These are phyloP conservation scores for Cunninghamia lanceolata DNA, from an alignment of 75 land plant species.

Conservation along the genomic window DNA sequence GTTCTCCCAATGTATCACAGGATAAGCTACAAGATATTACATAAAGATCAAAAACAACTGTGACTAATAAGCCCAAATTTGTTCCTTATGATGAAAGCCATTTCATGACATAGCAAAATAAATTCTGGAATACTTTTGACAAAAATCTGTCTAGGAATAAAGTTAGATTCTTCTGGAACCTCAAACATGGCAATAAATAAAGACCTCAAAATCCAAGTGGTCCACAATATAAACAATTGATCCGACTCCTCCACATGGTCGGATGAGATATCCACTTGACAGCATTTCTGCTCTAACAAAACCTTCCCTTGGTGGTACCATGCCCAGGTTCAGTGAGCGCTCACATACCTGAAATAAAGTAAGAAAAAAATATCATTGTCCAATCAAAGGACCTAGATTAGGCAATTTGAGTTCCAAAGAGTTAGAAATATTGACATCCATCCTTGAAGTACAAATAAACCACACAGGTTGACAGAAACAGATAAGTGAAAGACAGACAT, in stretches of 20 bases:
- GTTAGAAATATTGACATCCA: not conserved
- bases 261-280: conserved; percentile 89
- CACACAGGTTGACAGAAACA: conserved; percentile 1
- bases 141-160: not conserved
- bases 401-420: not conserved
- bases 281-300: conserved; percentile 96
- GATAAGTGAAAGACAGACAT: not conserved
- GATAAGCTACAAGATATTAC: not conserved
- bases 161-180: not conserved
- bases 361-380: not conserved
- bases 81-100: not conserved
- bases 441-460: not conserved
- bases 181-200: not conserved
- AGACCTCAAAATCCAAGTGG: conserved; percentile 90
- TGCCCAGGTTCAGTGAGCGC: conserved; percentile 79
- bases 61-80: not conserved
- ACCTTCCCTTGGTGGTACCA: conserved; percentile 65
- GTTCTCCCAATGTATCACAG: not conserved
- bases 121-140: not conserved
- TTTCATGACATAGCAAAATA: not conserved
- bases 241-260: conserved; percentile 96
- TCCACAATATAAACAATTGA: conserved; percentile 94
- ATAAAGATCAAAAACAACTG: not conserved
- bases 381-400: not conserved
- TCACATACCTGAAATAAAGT: conserved; percentile 61